Base-by-base conservation (phyloP, 176 grass and related monocot species). In the Poa pratensis region DNA sequence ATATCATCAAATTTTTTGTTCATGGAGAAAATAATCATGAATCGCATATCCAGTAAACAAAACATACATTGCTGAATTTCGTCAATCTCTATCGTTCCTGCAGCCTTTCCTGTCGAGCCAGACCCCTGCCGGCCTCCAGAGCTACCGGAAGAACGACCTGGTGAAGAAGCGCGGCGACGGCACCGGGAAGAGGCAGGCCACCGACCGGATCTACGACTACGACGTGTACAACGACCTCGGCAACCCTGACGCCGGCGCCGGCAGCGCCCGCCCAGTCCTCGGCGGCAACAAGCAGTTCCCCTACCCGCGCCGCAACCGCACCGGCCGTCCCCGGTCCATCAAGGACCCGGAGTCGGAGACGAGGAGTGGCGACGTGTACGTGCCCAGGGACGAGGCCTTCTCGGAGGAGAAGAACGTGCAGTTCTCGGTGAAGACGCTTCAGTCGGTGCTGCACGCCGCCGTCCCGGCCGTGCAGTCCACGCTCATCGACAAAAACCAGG, bases 361-460 rank as follows among this genome's bases (percentile, higher is more conserved):
- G 35, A 85, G 85, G 86, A 65, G 42, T 6, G 42, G 26, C n/a
- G 35, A 69, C 60, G 32, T 87, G 17, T 97, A 97, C 55, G 90
- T 95, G 63, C 92, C 95, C 0, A 86, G 92, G 81, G 95, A 95
- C 65, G 95, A 97, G 82, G 90, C 72, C 3, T 97, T 97, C 91
- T 93, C 92, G 16, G 84, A 91, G 66, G 90, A 75, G 84, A 97
- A 97, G 83, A 53, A n/a, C 26, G 6, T 73, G 51, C 88, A 90
- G 76, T 97, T 95, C 92, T 80, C 69, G 4, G 18, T 82, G 9
- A 90, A 49, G 27, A 80, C 90, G 42, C 13, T 94, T 8, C 65
- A 3, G 51, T 91, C 87, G 17, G 80, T 90, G 73, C 87, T 97
- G 27, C 78, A 72, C 52, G 95, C 92, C 24, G 72, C 83, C 1